Evolutionary conservation across 163 green algal species (phyloP).

Genomic region (Chloromonas sp.): DNA sequence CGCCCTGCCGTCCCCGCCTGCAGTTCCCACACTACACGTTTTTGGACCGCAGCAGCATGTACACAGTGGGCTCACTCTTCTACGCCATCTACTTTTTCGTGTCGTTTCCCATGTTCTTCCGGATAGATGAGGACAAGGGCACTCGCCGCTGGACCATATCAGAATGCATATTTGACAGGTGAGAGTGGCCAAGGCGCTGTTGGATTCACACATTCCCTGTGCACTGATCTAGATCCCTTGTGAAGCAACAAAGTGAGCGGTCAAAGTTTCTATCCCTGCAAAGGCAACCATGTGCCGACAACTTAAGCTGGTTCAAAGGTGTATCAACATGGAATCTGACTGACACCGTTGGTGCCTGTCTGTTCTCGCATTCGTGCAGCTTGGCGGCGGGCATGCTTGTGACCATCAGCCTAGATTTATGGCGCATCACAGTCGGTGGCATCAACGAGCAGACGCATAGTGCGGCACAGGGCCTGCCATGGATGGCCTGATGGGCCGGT

Average conservation of each 20-base stretch:
- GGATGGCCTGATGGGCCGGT: conserved; percentile 10
- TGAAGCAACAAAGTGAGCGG: no score
- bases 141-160: conserved; percentile 39
- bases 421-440: conserved; percentile 64
- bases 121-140: conserved; percentile 72
- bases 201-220: no score
- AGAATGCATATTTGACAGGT: conserved; percentile 55
- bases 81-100: conserved; percentile 99
- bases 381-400: conserved; percentile 90
- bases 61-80: conserved; percentile 86
- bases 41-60: conserved; percentile 68
- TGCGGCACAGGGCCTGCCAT: conserved; percentile 9
- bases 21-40: conserved; percentile 93
- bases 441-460: conserved; percentile 22
- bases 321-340: no score
- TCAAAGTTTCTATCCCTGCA: no score
- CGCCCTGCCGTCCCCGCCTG: neutral
- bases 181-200: neutral
- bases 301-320: no score
- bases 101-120: conserved; percentile 90
- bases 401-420: conserved; percentile 90
- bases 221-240: no score
- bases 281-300: no score
- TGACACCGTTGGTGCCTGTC: no score
- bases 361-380: conserved; percentile 12